Evolutionary conservation across 495 filamentous ascomycete genomes (phyloP).

Genomic region (Barbatosphaeria neglecta): DNA sequence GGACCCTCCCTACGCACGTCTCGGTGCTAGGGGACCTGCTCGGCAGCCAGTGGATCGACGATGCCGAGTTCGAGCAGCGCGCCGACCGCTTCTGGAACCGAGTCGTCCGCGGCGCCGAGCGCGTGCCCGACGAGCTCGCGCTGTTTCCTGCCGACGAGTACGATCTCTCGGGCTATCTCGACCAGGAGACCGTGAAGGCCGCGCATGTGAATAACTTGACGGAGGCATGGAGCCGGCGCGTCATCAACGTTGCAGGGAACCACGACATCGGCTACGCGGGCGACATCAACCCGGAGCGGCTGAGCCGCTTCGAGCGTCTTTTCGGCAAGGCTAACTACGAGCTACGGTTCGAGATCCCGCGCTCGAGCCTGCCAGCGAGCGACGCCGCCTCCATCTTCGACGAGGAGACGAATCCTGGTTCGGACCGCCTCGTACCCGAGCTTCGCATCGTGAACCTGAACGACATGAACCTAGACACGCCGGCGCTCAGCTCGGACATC

Average conservation of each 20-base stretch:
- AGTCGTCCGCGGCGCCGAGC: slow-evolving; percentile 58
- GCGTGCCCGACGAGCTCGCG: slow-evolving; percentile 53
- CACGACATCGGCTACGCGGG: slow-evolving; percentile 95
- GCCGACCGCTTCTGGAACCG: slow-evolving; percentile 69
- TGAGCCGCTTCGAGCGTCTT: slow-evolving; percentile 64
- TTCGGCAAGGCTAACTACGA: slow-evolving; percentile 89
- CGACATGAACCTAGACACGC: slow-evolving; percentile 80
- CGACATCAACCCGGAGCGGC: slow-evolving; percentile 59
- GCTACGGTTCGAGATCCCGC: slow-evolving; percentile 54
- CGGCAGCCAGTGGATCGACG: slow-evolving; percentile 90
- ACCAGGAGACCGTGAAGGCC: slow-evolving; percentile 19
- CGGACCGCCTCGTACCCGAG: slow-evolving; percentile 40
- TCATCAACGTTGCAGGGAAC: slow-evolving; percentile 88
- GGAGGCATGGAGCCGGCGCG: slow-evolving; percentile 52
- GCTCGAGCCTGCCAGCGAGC: slow-evolving; percentile 10
- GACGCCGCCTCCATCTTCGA: slow-evolving; percentile 23
- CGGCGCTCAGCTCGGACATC: slow-evolving; percentile 50
- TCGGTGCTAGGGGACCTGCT: slow-evolving; percentile 83
- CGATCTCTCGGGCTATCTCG: slow-evolving; percentile 39
- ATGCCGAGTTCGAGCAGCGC: slow-evolving; percentile 67
- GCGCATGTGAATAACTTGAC: slow-evolving; percentile 31
- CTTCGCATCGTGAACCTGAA: slow-evolving; percentile 81
- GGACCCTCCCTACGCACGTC: slow-evolving; percentile 73
- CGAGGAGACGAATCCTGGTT: slow-evolving; percentile 14
- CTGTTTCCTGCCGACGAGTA: slow-evolving; percentile 35